Conservation (phyloP, 768 basidiomycete species). For the Podaxis sp. region DNA sequence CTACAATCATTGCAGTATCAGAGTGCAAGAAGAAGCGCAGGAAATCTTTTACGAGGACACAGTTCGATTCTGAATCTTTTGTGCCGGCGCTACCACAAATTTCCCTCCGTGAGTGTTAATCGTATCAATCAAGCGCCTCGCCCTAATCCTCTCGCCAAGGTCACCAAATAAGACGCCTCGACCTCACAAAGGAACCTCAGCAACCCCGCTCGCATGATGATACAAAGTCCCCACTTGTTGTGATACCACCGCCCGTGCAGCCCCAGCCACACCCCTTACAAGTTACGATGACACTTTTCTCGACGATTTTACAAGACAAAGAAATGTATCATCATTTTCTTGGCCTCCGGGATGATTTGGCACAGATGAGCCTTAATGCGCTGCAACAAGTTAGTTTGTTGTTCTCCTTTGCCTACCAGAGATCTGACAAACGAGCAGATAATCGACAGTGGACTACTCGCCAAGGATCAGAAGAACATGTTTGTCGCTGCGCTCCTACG, state of each 20-base stretch:
- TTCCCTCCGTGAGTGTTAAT: neutral
- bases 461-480: neutral
- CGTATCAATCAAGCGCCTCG: neutral
- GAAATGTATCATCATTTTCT: constrained; percentile 7
- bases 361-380: constrained; percentile 3
- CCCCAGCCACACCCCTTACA: neutral
- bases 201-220: neutral
- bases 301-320: neutral
- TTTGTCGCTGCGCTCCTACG: constrained; percentile 11
- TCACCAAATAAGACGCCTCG: neutral
- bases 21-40: neutral
- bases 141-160: neutral
- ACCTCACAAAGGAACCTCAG: neutral
- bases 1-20: neutral
- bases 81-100: neutral
- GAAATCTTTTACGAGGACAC: neutral
- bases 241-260: neutral
- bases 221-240: neutral
- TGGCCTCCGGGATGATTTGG: neutral
- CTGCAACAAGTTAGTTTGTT: constrained; percentile 4
- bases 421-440: neutral
- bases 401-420: neutral
- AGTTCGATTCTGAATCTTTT: neutral
- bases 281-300: neutral
- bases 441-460: neutral